Conservation (phyloP, 192 early-diverging fungal genomes). For the Spizellomyces punctatus region DNA sequence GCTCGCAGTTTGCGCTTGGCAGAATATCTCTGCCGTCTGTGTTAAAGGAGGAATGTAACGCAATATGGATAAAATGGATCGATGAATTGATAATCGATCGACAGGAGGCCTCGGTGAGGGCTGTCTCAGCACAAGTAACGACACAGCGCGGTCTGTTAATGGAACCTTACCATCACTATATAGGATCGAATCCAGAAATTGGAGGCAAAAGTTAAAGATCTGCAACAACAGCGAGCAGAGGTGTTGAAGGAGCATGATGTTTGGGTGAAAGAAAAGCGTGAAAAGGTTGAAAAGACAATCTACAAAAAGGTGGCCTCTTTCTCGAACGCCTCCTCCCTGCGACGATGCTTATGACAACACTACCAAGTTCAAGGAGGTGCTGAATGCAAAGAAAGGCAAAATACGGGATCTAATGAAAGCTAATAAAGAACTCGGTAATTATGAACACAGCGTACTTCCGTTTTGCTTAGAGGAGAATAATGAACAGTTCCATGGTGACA, state of each 20-base stretch:
- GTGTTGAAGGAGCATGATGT: conserved; percentile 20
- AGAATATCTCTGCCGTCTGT: conserved; percentile 6
- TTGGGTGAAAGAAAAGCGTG: conserved; percentile 21
- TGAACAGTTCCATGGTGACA: too few species aligned
- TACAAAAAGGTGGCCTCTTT: conserved; percentile 23
- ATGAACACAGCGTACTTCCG: neutral
- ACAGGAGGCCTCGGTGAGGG: neutral
- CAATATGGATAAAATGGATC: conserved; percentile 24
- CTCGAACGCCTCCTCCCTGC: neutral
- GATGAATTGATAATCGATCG: conserved; percentile 14
- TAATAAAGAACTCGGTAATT: conserved; percentile 20
- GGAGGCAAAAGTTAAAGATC: conserved; percentile 19
- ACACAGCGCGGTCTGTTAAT: neutral
- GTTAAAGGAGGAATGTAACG: neutral
- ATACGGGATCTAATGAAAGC: conserved; percentile 27
- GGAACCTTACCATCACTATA: neutral
- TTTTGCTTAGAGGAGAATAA: too few species aligned
- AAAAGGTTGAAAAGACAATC: conserved; percentile 20
- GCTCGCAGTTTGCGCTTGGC: conserved; percentile 14
- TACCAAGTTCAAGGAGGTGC: conserved; percentile 29
- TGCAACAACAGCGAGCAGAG: conserved; percentile 15
- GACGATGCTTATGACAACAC: neutral
- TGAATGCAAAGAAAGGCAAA: conserved; percentile 33
- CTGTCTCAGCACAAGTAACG: neutral
- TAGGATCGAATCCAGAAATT: conserved; percentile 4